Conservation (phyloP, 2,329 filamentous ascomycete species). For the Colletotrichum eremochloae region DNA sequence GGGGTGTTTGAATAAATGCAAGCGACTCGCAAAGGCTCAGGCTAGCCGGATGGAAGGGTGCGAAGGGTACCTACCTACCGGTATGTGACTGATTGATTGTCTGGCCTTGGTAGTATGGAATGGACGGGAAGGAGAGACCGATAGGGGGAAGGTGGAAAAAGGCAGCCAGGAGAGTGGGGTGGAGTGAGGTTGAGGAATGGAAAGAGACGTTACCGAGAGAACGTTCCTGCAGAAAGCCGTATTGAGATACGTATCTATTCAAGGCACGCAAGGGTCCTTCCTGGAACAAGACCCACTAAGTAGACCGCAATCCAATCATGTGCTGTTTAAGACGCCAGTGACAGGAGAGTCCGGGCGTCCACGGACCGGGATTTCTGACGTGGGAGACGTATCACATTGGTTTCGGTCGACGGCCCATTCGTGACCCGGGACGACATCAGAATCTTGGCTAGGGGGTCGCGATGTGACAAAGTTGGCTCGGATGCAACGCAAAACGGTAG, state of each 20-base stretch:
- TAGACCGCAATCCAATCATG: constrained; percentile 16
- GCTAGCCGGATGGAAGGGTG: neutral
- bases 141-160: constrained; percentile 14
- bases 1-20: constrained; percentile 26
- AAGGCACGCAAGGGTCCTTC: constrained; percentile 4
- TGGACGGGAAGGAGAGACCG: constrained; percentile 30
- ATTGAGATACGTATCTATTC: constrained; percentile 14
- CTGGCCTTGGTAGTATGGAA: constrained; percentile 32
- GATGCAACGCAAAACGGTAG: constrained; percentile 40
- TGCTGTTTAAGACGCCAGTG: neutral
- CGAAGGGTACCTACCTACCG: no score
- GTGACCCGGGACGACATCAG: constrained; percentile 37
- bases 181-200: constrained; percentile 26
- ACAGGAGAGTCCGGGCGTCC: constrained; percentile 32
- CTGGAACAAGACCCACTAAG: neutral
- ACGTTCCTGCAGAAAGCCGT: constrained; percentile 28
- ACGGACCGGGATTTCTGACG: constrained; percentile 40
- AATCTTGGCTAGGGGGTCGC: constrained; percentile 23
- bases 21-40: constrained; percentile 14
- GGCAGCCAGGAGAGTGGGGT: neutral
- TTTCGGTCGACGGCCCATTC: constrained; percentile 43
- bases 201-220: constrained; percentile 40
- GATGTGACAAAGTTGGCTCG: constrained; percentile 38
- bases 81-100: constrained; percentile 10
- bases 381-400: constrained; percentile 42